These are phyloP conservation scores for Rhinocladiella similis DNA, from an alignment of 2,329 filamentous ascomycete genomes.

Conservation along the genomic window DNA sequence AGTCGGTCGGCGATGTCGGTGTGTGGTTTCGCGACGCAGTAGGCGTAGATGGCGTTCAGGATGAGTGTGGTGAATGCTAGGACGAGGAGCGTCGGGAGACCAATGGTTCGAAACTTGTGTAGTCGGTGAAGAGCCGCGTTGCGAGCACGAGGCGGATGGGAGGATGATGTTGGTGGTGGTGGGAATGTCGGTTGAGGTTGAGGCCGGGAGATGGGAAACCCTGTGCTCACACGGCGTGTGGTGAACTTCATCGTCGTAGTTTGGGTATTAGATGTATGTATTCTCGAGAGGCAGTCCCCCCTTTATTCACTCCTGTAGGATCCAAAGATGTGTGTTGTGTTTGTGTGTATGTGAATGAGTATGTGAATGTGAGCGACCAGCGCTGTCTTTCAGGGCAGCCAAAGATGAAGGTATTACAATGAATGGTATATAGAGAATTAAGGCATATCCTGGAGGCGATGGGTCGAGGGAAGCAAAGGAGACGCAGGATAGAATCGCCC, in stretches of 20 bases:
- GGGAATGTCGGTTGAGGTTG: slow-evolving; percentile 1
- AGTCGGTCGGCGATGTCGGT: slow-evolving; percentile 22
- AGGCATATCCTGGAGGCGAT: not conserved
- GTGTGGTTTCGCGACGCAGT: slow-evolving; percentile 29
- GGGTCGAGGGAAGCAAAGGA: too few relatives aligned
- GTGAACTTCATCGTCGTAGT: slow-evolving; percentile 15
- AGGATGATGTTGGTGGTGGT: not conserved
- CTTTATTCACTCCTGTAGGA: too few relatives aligned
- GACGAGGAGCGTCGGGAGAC: slow-evolving; percentile 22
- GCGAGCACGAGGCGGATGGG: slow-evolving; percentile 2
- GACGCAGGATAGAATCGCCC: not conserved
- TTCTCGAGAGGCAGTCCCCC: too few relatives aligned
- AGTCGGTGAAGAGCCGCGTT: slow-evolving; percentile 13
- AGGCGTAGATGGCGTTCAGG: slow-evolving; percentile 27
- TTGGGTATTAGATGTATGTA: not conserved
- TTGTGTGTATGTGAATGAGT: not conserved
- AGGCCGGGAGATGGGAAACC: slow-evolving; percentile 18
- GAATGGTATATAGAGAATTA: too few relatives aligned
- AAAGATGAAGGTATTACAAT: not conserved
- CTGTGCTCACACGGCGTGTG: slow-evolving; percentile 14
- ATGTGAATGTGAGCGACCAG: too few relatives aligned
- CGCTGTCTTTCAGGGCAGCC: too few relatives aligned
- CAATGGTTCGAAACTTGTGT: slow-evolving; percentile 19
- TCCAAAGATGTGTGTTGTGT: not conserved
- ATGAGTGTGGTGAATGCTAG: slow-evolving; percentile 27